phyloP scores from a whole-genome alignment of 495 filamentous ascomycete species.

The Penicillium verhagenii region DNA sequence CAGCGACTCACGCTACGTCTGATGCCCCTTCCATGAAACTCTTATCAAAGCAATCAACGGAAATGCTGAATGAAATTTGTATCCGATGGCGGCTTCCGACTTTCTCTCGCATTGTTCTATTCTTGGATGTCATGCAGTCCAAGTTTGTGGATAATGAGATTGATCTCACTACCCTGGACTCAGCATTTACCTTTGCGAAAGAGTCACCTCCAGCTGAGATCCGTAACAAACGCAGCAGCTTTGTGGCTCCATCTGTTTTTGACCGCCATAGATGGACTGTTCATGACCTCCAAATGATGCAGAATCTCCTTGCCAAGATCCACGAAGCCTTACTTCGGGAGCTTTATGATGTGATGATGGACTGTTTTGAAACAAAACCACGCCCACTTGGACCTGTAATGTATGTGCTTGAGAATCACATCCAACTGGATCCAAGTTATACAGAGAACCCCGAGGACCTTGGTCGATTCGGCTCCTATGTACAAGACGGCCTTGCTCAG shows the following conservation, averaged over 20 bases:
- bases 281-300: conserved; percentile 71
- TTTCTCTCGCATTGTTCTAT: conserved; percentile 74
- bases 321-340: conserved; percentile 85
- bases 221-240: conserved; percentile 49
- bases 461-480: conserved; percentile 63
- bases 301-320: conserved; percentile 67
- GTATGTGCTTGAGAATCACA: conserved; percentile 79
- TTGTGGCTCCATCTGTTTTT: conserved; percentile 45
- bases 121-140: conserved; percentile 79
- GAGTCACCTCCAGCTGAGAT: conserved; percentile 55
- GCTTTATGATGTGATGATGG: conserved; percentile 79
- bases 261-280: conserved; percentile 76
- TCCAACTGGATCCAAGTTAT: conserved; percentile 76
- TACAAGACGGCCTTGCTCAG: conserved; percentile 68
- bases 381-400: conserved; percentile 78
- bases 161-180: conserved; percentile 74
- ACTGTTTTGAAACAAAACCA: conserved; percentile 82
- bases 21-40: conserved; percentile 59
- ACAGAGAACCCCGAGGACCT: conserved; percentile 64
- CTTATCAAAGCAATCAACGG: conserved; percentile 77
- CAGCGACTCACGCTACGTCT: conserved; percentile 49
- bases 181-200: conserved; percentile 78
- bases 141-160: conserved; percentile 89
- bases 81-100: conserved; percentile 88
- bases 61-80: conserved; percentile 81